These are phyloP conservation scores for Bipolaris gigantea DNA, from an alignment of 2,329 filamentous ascomycete genomes.

Conservation along the genomic window DNA sequence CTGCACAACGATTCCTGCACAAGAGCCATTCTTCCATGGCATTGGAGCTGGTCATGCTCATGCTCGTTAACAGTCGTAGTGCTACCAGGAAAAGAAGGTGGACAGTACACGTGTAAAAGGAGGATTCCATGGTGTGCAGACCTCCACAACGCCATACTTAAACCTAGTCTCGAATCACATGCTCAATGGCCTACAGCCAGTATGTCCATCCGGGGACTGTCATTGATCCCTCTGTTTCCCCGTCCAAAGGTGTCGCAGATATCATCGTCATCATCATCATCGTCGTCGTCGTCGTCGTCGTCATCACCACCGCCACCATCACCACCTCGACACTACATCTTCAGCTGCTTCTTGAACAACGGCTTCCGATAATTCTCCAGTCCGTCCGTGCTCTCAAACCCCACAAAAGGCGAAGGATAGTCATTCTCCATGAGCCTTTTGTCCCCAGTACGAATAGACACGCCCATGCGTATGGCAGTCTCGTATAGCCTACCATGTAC, in stretches of 20 bases:
- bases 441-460: neutral
- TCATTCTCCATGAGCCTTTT: constrained; percentile 16
- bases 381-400: constrained; percentile 6
- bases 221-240: no score
- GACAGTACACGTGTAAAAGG: neutral
- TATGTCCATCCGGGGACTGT: no score
- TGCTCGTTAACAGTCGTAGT: neutral
- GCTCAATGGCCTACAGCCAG: no score
- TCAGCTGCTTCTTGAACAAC: constrained; percentile 6
- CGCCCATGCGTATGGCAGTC: constrained; percentile 1
- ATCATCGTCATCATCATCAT: no score
- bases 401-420: constrained; percentile 1
- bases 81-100: neutral
- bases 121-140: neutral
- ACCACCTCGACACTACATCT: neutral
- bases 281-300: no score
- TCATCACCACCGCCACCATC: no score
- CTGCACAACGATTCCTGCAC: neutral
- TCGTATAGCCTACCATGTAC: constrained; percentile 1
- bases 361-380: neutral
- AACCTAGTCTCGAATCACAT: neutral
- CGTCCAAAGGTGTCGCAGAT: no score
- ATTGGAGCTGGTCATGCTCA: neutral
- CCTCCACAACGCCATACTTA: neutral
- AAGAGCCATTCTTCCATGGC: neutral